Conservation (phyloP, 2,329 filamentous ascomycete genomes). For the Diatrype stigma region DNA sequence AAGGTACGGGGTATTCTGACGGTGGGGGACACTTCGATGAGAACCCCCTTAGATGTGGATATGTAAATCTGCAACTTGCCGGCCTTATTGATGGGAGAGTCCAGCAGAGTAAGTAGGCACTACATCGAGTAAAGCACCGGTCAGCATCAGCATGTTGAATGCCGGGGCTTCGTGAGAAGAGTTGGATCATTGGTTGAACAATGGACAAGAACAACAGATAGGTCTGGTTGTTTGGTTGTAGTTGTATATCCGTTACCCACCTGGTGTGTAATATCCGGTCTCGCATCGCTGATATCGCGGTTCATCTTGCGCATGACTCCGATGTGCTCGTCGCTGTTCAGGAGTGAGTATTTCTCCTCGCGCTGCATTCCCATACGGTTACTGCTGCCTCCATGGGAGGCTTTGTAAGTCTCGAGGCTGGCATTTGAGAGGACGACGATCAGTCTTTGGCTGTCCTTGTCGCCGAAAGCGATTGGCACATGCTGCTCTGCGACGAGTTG, state of each 20-base stretch:
- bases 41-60: constrained; percentile 91
- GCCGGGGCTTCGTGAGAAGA: constrained; percentile 16
- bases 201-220: constrained; percentile 14
- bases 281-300: constrained; percentile 93
- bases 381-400: constrained; percentile 64
- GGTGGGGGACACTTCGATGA: constrained; percentile 97
- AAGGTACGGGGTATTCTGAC: constrained; percentile 97
- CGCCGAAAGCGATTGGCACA: constrained; percentile 72
- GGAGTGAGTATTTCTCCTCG: constrained; percentile 93
- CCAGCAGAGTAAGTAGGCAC: constrained; percentile 94
- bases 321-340: constrained; percentile 99
- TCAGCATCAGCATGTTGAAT: constrained; percentile 41
- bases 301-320: constrained; percentile 99
- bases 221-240: too few relatives aligned
- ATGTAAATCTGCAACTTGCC: constrained; percentile 98
- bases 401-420: constrained; percentile 95
- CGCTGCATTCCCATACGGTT: constrained; percentile 61
- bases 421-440: constrained; percentile 97
- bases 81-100: constrained; percentile 98
- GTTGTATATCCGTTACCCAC: constrained; percentile 45
- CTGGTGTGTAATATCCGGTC: constrained; percentile 98
- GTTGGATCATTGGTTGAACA: constrained; percentile 15
- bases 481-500: constrained; percentile 93
- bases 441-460: constrained; percentile 86
- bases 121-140: constrained; percentile 38